Base-by-base conservation (phyloP, 257 asterid species). In the Capsicum baccatum region DNA sequence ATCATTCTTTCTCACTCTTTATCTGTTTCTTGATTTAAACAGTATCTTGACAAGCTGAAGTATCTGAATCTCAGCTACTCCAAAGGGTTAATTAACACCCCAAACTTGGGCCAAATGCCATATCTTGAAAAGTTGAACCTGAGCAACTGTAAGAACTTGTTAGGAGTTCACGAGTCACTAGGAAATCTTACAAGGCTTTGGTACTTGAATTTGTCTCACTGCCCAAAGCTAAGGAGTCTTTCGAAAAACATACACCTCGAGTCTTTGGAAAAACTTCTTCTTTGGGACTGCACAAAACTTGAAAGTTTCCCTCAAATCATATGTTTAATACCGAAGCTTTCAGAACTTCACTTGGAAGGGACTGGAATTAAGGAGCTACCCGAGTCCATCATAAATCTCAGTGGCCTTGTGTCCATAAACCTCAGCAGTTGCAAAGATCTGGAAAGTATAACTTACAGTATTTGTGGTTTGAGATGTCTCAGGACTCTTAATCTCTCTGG, bases 61-160 rank as follows among this genome's bases (percentile, higher is more conserved):
- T 79, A 79, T 47, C 48, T 84, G 37, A 79, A 84, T 54, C 87
- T 84, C 19, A 84, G 84, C 83, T 80, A 84, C 79, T 84, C 87
- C 64, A 35, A 68, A 35, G 67, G 48, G 50, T 55, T 84, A 58
- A 8, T 15, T 59, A 64, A 0, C 63, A 67, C 84, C 50, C 87
- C 87, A 44, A 52, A 84, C 54, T 84, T 84, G 37, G 64, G 70
- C 16, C 73, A 9, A 42, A 80, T 56, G 82, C 87, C 87, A 17
- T 21, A 79, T 67, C 84, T 84, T 56, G 85, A 83, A 71, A n/a
- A 78, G 79, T 71, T 83, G 68, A 33, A 83, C 63, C 82, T 83
- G 26, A 83, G 85, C 69, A 83, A 83, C 80, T 83, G 85, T 71
- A 83, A 44, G 42, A 71, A 35, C 57, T 83, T 83, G 82, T 8